Evolutionary conservation across 2,329 filamentous ascomycete genomes (phyloP).

Genomic region (Conoideocrella luteorostrata): DNA sequence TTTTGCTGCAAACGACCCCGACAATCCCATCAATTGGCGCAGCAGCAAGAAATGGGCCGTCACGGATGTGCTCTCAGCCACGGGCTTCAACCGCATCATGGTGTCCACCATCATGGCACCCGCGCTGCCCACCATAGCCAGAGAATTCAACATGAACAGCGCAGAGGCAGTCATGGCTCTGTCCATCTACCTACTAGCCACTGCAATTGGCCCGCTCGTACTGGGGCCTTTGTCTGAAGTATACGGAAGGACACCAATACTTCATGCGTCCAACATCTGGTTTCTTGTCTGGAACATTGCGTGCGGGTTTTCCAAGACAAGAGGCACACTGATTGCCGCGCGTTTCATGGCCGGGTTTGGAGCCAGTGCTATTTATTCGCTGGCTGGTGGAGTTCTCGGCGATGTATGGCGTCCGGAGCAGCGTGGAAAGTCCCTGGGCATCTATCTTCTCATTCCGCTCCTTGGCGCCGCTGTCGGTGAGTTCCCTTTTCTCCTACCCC

Average conservation of each 20-base stretch:
- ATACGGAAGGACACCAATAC: slow-evolving; percentile 35
- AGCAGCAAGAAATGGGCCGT: slow-evolving; percentile 40
- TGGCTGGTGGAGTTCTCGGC: slow-evolving; percentile 39
- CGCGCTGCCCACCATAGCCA: slow-evolving; percentile 40
- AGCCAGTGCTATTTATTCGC: slow-evolving; percentile 37
- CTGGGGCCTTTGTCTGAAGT: slow-evolving; percentile 41
- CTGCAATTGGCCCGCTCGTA: slow-evolving; percentile 36
- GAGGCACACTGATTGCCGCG: slow-evolving; percentile 34
- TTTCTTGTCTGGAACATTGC: slow-evolving; percentile 44
- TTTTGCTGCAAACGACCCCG: too few species aligned
- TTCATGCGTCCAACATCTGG: slow-evolving; percentile 39
- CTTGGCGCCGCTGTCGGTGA: slow-evolving; percentile 30
- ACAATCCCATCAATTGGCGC: slow-evolving; percentile 18
- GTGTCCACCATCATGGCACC: slow-evolving; percentile 48
- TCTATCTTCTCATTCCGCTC: slow-evolving; percentile 33
- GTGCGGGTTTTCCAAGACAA: slow-evolving; percentile 34
- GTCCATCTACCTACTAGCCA: slow-evolving; percentile 37
- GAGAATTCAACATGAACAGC: slow-evolving; percentile 43
- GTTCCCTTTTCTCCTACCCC: too few species aligned
- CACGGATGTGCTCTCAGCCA: slow-evolving; percentile 41
- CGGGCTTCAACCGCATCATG: slow-evolving; percentile 45
- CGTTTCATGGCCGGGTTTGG: slow-evolving; percentile 43
- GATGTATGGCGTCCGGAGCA: slow-evolving; percentile 41
- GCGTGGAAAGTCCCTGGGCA: slow-evolving; percentile 33
- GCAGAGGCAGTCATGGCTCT: slow-evolving; percentile 41